Evolutionary conservation across 2,329 filamentous ascomycete species (phyloP).

Genomic region (Neocucurbitaria cava): DNA sequence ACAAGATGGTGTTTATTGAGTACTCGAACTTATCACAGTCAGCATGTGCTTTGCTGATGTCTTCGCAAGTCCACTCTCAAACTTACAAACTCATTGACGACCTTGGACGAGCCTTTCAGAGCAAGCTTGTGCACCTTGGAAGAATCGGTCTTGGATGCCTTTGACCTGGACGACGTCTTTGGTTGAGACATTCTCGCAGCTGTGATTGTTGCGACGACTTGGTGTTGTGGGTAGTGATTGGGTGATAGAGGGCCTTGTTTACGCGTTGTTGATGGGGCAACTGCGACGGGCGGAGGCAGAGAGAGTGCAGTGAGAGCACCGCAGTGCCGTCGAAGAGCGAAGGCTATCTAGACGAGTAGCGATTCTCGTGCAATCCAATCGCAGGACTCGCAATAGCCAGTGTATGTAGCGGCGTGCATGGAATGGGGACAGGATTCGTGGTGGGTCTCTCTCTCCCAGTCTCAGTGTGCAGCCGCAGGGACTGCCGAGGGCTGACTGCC

Average conservation of each 20-base stretch:
- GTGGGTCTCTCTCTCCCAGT: too few species aligned
- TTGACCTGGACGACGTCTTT: constrained; percentile 37
- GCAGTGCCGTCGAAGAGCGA: background rate
- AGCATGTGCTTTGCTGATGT: constrained; percentile 5
- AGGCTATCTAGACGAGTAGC: background rate
- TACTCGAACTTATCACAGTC: constrained; percentile 78
- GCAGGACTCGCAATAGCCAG: constrained; percentile 1
- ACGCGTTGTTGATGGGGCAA: constrained; percentile 41
- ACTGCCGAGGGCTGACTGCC: constrained; percentile 2
- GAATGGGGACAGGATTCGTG: constrained; percentile 1
- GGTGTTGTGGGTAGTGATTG: constrained; percentile 5
- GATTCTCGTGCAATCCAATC: background rate
- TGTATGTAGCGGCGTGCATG: constrained; percentile 4
- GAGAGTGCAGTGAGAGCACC: background rate
- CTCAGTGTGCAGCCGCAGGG: constrained; percentile 15
- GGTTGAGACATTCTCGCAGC: constrained; percentile 39
- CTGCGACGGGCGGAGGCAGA: constrained; percentile 4
- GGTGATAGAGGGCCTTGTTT: constrained; percentile 29
- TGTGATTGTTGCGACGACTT: constrained; percentile 5
- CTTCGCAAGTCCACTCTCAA: background rate
- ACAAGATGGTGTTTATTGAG: constrained; percentile 96
- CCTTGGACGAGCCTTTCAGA: constrained; percentile 81
- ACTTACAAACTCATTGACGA: constrained; percentile 93
- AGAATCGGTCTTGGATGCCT: constrained; percentile 65
- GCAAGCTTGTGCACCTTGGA: constrained; percentile 95